Evolutionary conservation across 352 stramenopile genomes (phyloP), one percentile per base, ranked within the genome.

Genomic region (Phytophthora citrophthora): DNA sequence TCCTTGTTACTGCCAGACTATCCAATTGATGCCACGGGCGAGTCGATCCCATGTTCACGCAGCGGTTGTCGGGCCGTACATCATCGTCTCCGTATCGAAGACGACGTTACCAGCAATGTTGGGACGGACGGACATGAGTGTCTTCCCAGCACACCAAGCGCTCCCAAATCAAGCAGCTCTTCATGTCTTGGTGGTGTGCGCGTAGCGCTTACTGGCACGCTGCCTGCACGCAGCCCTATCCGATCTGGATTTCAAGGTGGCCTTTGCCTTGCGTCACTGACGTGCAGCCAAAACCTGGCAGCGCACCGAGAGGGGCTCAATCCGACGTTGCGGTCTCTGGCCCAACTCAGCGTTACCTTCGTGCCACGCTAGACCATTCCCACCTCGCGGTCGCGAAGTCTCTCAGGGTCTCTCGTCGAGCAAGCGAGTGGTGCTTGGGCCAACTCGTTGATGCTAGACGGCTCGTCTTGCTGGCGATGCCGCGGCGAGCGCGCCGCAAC

Each of bases 111-210:
- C 36, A 18, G 7, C 31, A 9, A 31, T 10, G 2, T 24, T 15
- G 20, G 44, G 26, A 46, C 18, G 54, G 36, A 47, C 50, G 15
- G 27, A 39, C 27, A 39, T 27, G 46, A 26, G 11, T 18, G 13
- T 13, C 12, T 39, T 15, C 18, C 41, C 40, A 61, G 40, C 53
- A 23, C 18, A 6, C 8, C 2, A 1, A 9, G 18, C 24, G 13
- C 40, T 61, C 32, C 54, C 54, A 62, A 54, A 63, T 63, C 54
- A 15, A 63, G 44, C 55, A 56, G 55, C 55, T 63, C 55, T 63
- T 63, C 44, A 48, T 32, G 32, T 32, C 36, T 48, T 59, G 26
- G 16, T 41, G 12, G 20, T 55, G n/a, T n/a, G 50, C 16, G 24
- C 23, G 31, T 53, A 47, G 50, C 38, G 50, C 29, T 57, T 57